These are phyloP conservation scores for Linnemannia hyalina DNA, from an alignment of 192 early-diverging fungal species.

Conservation along the genomic window DNA sequence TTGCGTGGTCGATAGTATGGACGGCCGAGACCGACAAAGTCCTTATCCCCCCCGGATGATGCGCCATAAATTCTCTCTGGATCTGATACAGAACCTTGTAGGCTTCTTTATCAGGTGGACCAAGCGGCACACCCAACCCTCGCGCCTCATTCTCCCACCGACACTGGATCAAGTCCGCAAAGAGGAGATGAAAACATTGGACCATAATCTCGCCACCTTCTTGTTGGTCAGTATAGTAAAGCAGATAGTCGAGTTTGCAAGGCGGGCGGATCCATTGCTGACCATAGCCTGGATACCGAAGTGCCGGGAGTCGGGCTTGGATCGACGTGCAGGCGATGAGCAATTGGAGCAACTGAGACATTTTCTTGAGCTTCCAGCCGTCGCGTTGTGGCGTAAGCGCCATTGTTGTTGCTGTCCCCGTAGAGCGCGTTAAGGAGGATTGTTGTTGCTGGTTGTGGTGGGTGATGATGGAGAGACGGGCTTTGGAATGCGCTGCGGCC, in stretches of 20 bases:
- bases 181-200: constrained; percentile 38
- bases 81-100: constrained; percentile 41
- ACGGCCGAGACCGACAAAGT: constrained; percentile 23
- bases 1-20: constrained; percentile 26
- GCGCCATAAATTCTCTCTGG: constrained; percentile 35
- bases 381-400: not conserved
- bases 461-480: constrained; percentile 6
- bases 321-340: constrained; percentile 43
- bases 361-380: constrained; percentile 24
- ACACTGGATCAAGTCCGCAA: constrained; percentile 39
- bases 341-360: constrained; percentile 37
- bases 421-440: not conserved
- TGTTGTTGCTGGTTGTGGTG: not conserved
- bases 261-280: constrained; percentile 53
- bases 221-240: constrained; percentile 34
- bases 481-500: not conserved
- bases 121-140: not conserved
- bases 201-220: constrained; percentile 17
- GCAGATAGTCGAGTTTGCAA: constrained; percentile 36
- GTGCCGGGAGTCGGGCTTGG: constrained; percentile 42
- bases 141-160: not conserved
- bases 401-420: not conserved
- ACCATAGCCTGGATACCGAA: constrained; percentile 48
- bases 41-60: constrained; percentile 20
- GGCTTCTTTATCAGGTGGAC: constrained; percentile 30